Evolutionary conservation across 1,284 basidiomycete species (phyloP).

Genomic region (Sparassis latifolia): DNA sequence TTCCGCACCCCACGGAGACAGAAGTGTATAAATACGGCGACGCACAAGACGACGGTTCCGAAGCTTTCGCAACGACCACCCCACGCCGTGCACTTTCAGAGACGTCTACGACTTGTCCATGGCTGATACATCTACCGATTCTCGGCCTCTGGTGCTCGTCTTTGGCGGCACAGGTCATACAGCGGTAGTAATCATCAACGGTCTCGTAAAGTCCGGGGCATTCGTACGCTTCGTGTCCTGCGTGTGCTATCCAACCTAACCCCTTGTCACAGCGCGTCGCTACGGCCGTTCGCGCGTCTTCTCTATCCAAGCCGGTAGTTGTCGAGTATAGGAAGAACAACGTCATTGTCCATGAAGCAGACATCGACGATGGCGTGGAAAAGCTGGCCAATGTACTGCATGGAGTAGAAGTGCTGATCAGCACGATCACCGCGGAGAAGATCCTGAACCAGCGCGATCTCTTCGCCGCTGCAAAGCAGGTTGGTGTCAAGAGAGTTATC

Average conservation of each 20-base stretch:
- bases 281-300: conserved; percentile 7
- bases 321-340: conserved; percentile 5
- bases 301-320: conserved; percentile 9
- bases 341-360: conserved; percentile 12
- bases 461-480: conserved; percentile 12
- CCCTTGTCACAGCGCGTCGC: conserved; percentile 7
- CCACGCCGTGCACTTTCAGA: too few species aligned
- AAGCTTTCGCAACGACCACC: too few species aligned
- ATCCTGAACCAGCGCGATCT: conserved; percentile 9
- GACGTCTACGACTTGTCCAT: too few species aligned
- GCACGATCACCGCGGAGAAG: conserved; percentile 1
- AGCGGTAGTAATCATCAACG: conserved; percentile 11
- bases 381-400: conserved; percentile 6
- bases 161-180: conserved; percentile 17
- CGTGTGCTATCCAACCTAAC: not conserved
- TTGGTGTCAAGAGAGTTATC: conserved; percentile 13
- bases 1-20: too few species aligned
- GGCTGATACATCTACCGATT: too few species aligned
- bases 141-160: conserved; percentile 14
- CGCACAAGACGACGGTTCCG: too few species aligned
- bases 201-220: conserved; percentile 8
- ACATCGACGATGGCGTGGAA: conserved; percentile 8
- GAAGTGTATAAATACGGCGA: too few species aligned
- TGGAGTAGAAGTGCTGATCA: conserved; percentile 14
- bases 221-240: conserved; percentile 10